Base-by-base conservation (phyloP, 2,329 filamentous ascomycete genomes). In the Aspergillus arachidicola region DNA sequence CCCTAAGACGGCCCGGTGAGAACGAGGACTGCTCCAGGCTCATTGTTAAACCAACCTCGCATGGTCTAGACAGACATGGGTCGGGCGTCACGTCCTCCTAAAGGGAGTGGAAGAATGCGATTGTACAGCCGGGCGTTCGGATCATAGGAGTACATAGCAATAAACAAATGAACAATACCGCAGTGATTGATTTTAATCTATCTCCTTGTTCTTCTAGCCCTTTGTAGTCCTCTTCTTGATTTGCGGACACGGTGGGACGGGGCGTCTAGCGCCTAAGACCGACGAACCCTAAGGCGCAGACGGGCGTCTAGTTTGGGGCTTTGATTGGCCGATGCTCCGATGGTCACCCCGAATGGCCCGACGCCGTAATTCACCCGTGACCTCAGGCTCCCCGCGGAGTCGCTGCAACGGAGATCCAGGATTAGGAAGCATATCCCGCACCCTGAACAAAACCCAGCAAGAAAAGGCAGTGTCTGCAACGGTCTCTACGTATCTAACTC, bases 71-170 rank as follows among this genome's bases (percentile, higher is more conserved):
- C 54, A 28, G 54, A 45, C 23, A 54, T 34, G 32, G 23, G 51
- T 55, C 34, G 32, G 32, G 51, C n/a, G 6, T 28, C 16, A 55
- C 51, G 23, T 28, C 51, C 48, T 45, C 51, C 34, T 26, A 16
- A 21, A 55, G 34, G 34, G 34, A 59, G 23, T 45, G 36, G 56
- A 32, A 46, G 51, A 61, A 56, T 58, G 55, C 58, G 61, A 65
- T 50, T 66, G 63, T 64, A 68, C 59, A 67, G 57, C 62, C 48
- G 62, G 54, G 59, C 50, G 50, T 59, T 53, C 26, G 56, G 60
- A 34, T 57, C 34, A 53, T 62, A 62, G 60, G 58, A 59, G 57
- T 58, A 60, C 56, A 60, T 63, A 63, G 64, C 58, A 58, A 58
- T 63, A 59, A 51, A 45, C 51, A 32, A 7, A 19, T 14, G 12